Base-by-base conservation (phyloP, 2,329 filamentous ascomycete genomes). In the Microdochium paspali region DNA sequence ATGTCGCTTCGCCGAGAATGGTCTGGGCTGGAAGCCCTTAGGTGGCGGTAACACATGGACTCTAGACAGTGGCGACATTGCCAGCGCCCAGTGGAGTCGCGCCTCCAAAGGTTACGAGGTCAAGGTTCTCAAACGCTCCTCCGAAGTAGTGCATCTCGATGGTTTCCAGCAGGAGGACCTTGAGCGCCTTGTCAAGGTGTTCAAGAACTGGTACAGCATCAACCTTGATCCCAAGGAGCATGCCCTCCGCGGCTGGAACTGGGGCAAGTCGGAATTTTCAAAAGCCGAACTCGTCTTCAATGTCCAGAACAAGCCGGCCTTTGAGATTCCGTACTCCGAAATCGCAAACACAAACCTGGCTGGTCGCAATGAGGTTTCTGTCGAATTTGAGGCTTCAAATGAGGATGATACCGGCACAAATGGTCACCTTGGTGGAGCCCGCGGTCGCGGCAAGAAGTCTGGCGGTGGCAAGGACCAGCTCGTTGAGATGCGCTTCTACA, bases 401-500 rank as follows among this genome's bases (percentile, higher is more conserved):
- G 80, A 80, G 52, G 77, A 83, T 30, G 85, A 85, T 53, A 85
- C 84, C 26, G 82, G 84, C 46, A 81, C 82, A 25, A 90, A 89
- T 61, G 85, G 82, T 46, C 74, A 83, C 53, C 73, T 89, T 25
- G 86, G 85, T 24, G 87, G 87, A 60, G 85, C 83, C 58, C 77
- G 74, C 56, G 82, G 76, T 49, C 85, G 87, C 58, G 90, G 91
- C 52, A 90, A 87, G 64, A 97, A 96, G 70, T 86, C 90, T 24
- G 87, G 87, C 3, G 90, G 88, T 18, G 90, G 88, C 23, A 82
- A 83, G 50, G 93, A 98, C 60, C 91, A 98, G 69, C 76, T 98
- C 44, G 90, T 96, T 18, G 93, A 98, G 71, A 96, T 98, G 88
- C 84, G 93, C 51, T 96, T 98, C 72, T 98, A 98, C 68, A 94